Conservation (phyloP, 208 protist species). For the Acanthamoeba polyphaga region DNA sequence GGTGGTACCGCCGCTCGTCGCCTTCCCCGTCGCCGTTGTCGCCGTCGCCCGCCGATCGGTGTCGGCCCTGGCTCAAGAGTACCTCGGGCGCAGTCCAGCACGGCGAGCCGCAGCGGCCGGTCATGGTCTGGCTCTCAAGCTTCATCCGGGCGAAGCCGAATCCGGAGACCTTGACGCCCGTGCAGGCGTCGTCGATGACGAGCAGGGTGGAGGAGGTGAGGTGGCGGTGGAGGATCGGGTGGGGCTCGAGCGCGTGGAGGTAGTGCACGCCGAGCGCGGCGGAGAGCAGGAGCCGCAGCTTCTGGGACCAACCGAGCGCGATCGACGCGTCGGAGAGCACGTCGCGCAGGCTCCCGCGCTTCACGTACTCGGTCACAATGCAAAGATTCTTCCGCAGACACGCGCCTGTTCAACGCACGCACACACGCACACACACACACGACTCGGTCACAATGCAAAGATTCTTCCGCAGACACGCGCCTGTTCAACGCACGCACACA, state of each 20-base stretch:
- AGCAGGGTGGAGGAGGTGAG: slow-evolving; percentile 42
- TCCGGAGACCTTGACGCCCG: slow-evolving; percentile 83
- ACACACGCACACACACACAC: too few species aligned
- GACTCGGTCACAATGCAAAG: slow-evolving; percentile 86
- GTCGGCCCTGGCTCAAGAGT: slow-evolving; percentile 12
- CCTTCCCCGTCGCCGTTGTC: slow-evolving; percentile 80
- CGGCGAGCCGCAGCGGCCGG: slow-evolving; percentile 81
- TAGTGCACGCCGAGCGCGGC: slow-evolving; percentile 65
- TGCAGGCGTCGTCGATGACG: slow-evolving; percentile 78
- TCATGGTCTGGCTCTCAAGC: slow-evolving; percentile 75
- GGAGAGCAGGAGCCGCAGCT: slow-evolving; percentile 8
- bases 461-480: slow-evolving; percentile 79
- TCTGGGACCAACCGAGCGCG: slow-evolving; percentile 7
- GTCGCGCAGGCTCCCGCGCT: slow-evolving; percentile 78
- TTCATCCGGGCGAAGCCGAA: slow-evolving; percentile 82
- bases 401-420: slow-evolving; percentile 79
- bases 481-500: slow-evolving; percentile 79
- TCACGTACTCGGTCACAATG: slow-evolving; percentile 85
- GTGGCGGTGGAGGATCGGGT: slow-evolving; percentile 47
- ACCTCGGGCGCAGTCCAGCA: slow-evolving; percentile 84
- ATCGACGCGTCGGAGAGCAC: slow-evolving; percentile 74
- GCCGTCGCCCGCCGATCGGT: not conserved
- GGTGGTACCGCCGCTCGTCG: not conserved
- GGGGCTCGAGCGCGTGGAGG: slow-evolving; percentile 6
- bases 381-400: slow-evolving; percentile 83